Conservation (phyloP, 2,329 filamentous ascomycete genomes). For the Fusarium sp. region DNA sequence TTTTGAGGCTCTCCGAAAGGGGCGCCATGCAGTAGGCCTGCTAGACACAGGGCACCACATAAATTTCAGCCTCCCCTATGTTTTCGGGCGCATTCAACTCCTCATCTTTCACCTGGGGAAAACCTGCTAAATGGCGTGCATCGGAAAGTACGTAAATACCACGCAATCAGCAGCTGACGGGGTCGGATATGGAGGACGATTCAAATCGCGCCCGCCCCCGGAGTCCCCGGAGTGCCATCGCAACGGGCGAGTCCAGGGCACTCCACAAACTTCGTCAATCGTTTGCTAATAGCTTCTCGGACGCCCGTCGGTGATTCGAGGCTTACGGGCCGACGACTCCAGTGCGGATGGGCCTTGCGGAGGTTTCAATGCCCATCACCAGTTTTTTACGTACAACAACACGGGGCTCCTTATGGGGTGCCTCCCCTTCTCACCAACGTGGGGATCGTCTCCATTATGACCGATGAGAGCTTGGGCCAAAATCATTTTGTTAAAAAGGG, state of each 20-base stretch:
- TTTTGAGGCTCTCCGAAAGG: not conserved
- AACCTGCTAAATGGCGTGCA: not conserved
- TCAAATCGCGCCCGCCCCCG: not conserved
- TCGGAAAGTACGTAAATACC: not conserved
- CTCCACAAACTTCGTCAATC: conserved; percentile 1
- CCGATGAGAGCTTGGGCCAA: not conserved
- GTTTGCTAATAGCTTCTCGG: conserved; percentile 3
- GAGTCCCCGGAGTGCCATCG: not conserved
- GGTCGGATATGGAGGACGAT: not conserved
- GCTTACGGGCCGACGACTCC: not conserved
- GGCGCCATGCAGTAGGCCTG: not conserved
- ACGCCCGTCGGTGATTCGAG: not conserved
- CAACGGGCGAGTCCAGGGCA: not conserved
- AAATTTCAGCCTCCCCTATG: not conserved
- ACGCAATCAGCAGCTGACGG: not conserved
- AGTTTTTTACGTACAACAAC: conserved; percentile 31
- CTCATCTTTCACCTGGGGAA: not conserved
- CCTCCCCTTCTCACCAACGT: not conserved
- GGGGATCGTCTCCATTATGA: conserved; percentile 8
- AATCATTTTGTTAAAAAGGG: not conserved
- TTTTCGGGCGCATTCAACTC: not conserved
- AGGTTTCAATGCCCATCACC: conserved; percentile 14
- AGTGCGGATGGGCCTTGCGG: not conserved
- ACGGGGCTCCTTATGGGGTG: conserved; percentile 1
- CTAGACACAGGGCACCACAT: not conserved